Conservation (phyloP, 192 early-diverging fungal genomes). For the Phycomyces nitens region DNA sequence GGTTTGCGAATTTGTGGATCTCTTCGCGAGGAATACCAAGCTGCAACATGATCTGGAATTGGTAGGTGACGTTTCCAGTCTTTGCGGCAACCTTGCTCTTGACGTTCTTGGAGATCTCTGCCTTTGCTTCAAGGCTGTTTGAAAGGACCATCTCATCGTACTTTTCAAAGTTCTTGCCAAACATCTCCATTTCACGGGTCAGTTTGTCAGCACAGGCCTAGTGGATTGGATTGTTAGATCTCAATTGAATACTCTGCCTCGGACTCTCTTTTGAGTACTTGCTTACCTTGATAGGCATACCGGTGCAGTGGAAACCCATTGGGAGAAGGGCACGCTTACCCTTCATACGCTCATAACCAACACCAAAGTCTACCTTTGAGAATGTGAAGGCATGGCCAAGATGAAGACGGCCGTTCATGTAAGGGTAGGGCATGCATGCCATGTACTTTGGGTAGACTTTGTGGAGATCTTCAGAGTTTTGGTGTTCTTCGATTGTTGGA, state of each 20-base stretch:
- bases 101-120: constrained; percentile 59
- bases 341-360: constrained; percentile 88
- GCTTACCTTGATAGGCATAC: constrained; percentile 98
- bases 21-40: constrained; percentile 84
- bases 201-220: constrained; percentile 88
- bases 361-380: constrained; percentile 95
- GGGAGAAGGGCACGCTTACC: constrained; percentile 93
- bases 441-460: constrained; percentile 82
- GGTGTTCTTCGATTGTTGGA: constrained; percentile 63
- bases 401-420: constrained; percentile 93
- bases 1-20: constrained; percentile 90
- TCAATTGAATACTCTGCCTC: too few relatives aligned
- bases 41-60: constrained; percentile 95
- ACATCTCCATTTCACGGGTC: constrained; percentile 76
- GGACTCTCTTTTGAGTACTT: too few relatives aligned
- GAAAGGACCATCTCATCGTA: constrained; percentile 18
- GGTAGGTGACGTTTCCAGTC: constrained; percentile 77
- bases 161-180: constrained; percentile 70
- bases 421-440: constrained; percentile 95
- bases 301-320: constrained; percentile 97
- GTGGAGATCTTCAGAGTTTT: constrained; percentile 48
- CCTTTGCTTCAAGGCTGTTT: constrained; percentile 36
- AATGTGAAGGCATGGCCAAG: constrained; percentile 96
- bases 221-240: too few relatives aligned
- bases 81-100: constrained; percentile 92